These are phyloP conservation scores for Hapsidospora chrysogenum DNA, from an alignment of 495 filamentous ascomycete species.

Conservation along the genomic window DNA sequence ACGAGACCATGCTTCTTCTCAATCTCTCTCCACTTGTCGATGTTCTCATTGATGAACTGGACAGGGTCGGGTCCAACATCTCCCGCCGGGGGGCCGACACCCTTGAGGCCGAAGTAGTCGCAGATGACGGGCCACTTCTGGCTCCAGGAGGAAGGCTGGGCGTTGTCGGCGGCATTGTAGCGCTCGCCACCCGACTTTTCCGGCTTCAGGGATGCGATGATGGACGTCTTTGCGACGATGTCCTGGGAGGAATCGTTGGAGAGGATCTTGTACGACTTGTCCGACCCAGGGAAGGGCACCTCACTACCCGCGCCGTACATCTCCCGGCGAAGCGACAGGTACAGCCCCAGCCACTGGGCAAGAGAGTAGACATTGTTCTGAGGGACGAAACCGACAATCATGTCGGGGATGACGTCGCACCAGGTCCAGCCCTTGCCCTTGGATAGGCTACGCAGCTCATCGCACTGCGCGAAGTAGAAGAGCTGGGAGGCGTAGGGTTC, in stretches of 20 bases:
- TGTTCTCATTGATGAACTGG: conserved; percentile 1
- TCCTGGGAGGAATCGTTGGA: conserved; percentile 23
- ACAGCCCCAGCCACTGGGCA: conserved; percentile 22
- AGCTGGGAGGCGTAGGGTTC: conserved; percentile 24
- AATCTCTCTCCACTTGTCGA: not conserved
- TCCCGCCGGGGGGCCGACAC: conserved; percentile 3
- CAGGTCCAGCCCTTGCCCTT: conserved; percentile 24
- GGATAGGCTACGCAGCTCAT: conserved; percentile 16
- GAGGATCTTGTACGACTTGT: conserved; percentile 9
- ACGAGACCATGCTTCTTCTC: conserved; percentile 3
- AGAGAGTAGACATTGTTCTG: conserved; percentile 20
- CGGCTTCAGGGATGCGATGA: conserved; percentile 16
- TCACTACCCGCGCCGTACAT: conserved; percentile 7
- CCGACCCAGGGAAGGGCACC: conserved; percentile 20
- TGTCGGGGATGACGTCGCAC: conserved; percentile 28
- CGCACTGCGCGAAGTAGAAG: conserved; percentile 31
- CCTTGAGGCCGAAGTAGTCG: conserved; percentile 20
- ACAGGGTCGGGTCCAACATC: not conserved
- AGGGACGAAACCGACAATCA: conserved; percentile 8
- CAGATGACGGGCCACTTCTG: conserved; percentile 18
- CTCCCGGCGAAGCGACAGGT: conserved; percentile 9
- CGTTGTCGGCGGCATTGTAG: conserved; percentile 20
- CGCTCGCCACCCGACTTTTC: conserved; percentile 8
- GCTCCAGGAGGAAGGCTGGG: conserved; percentile 12
- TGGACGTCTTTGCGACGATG: conserved; percentile 21